phyloP scores from a whole-genome alignment of 192 early-diverging fungal species.

The Phlyctochytrium planicorne region DNA sequence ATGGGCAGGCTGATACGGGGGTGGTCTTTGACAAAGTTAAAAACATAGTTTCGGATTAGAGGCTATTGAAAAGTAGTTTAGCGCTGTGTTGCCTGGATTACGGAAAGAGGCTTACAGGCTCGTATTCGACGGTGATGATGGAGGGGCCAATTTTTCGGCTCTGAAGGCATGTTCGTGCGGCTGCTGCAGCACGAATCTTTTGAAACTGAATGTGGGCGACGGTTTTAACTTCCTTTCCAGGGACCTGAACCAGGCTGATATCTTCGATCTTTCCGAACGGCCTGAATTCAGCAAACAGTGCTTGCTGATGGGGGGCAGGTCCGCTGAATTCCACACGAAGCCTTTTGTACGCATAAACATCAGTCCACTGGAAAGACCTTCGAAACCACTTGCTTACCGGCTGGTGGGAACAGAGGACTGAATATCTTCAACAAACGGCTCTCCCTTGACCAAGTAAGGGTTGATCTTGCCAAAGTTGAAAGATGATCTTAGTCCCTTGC shows the following conservation, averaged over 20 bases:
- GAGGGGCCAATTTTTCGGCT: constrained; percentile 73
- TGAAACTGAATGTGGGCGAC: constrained; percentile 81
- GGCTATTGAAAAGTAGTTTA: constrained; percentile 42
- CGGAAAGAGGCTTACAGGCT: constrained; percentile 24
- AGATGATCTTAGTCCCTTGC: constrained; percentile 59
- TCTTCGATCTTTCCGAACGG: constrained; percentile 80
- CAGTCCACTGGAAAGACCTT: not conserved
- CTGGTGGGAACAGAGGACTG: constrained; percentile 38
- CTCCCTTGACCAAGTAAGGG: constrained; percentile 26
- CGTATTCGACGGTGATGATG: constrained; percentile 44
- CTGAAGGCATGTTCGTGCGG: constrained; percentile 90
- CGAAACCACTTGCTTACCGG: constrained; percentile 2
- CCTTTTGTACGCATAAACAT: not conserved
- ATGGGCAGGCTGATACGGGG: constrained; percentile 68
- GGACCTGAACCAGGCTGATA: constrained; percentile 63
- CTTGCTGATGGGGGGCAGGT: constrained; percentile 64
- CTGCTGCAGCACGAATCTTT: constrained; percentile 77
- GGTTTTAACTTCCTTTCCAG: constrained; percentile 72
- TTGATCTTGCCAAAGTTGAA: constrained; percentile 61
- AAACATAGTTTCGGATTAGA: constrained; percentile 17
- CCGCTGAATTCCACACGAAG: constrained; percentile 75
- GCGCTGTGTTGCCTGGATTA: not conserved
- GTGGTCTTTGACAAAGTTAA: constrained; percentile 49
- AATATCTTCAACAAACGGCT: constrained; percentile 55
- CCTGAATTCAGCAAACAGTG: constrained; percentile 72